Evolutionary conservation across 106 monocot species (phyloP).

Genomic region (Phalaenopsis aphrodite): DNA sequence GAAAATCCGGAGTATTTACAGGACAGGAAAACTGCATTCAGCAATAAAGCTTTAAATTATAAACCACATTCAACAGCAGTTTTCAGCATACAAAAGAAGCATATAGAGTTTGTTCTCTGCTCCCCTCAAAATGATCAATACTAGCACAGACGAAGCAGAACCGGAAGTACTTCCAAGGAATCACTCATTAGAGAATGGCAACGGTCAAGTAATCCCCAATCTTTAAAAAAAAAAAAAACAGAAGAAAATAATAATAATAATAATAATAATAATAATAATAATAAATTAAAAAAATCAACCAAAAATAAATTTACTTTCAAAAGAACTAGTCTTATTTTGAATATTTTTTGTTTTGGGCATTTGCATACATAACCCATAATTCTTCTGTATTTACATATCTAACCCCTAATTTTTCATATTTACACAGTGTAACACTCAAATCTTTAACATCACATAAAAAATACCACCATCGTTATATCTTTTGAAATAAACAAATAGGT

Average conservation of each 20-base stretch:
- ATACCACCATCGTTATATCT: too few relatives aligned
- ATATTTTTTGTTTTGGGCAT: not conserved
- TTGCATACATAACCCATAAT: too few relatives aligned
- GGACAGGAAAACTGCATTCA: not conserved
- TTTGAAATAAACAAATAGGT: too few relatives aligned
- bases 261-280: too few relatives aligned
- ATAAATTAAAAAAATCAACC: not conserved
- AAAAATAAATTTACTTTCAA: not conserved
- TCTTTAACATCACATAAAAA: too few relatives aligned
- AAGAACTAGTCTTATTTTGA: too few relatives aligned
- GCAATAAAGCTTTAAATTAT: not conserved
- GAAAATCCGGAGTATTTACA: not conserved
- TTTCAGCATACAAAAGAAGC: not conserved
- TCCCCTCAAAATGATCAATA: not conserved
- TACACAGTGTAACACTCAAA: too few relatives aligned
- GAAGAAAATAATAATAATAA: too few relatives aligned
- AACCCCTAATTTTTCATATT: too few relatives aligned
- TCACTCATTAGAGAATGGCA: conserved; percentile 31
- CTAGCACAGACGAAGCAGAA: not conserved
- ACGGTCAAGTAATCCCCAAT: conserved; percentile 65
- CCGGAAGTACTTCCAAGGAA: not conserved
- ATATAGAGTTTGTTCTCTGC: not conserved
- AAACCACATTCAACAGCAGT: not conserved
- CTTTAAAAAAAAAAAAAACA: conserved; percentile 14
- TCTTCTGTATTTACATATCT: too few relatives aligned